Conservation (phyloP, 345 rosid species). For the Nasturtium officinale region DNA sequence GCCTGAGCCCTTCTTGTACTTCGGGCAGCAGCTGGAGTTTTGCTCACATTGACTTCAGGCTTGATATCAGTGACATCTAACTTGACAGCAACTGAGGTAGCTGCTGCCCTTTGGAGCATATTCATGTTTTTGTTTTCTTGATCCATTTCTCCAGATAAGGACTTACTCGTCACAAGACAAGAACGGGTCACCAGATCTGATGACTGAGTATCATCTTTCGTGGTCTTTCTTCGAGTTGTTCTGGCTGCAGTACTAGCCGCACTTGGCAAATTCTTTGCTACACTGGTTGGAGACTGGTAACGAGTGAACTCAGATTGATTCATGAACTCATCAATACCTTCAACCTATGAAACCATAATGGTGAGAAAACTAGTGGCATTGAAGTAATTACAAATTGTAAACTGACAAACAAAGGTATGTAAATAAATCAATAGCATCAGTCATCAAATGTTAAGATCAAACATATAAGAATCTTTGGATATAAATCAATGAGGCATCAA, state of each 20-base stretch:
- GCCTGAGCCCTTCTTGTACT: constrained; percentile 42
- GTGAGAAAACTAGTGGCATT: neutral
- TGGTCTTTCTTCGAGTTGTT: constrained; percentile 56
- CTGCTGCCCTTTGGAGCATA: constrained; percentile 42
- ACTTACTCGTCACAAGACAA: constrained; percentile 48
- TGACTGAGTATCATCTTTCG: constrained; percentile 48
- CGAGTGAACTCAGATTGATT: constrained; percentile 42
- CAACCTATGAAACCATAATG: constrained; percentile 53
- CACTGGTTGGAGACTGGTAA: constrained; percentile 50
- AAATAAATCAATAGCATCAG: neutral
- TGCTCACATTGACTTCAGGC: constrained; percentile 30
- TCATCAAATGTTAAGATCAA: neutral
- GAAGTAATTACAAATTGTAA: neutral
- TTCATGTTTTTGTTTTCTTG: constrained; percentile 49
- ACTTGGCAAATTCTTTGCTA: constrained; percentile 33
- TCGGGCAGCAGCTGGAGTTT: constrained; percentile 39
- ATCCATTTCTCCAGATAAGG: constrained; percentile 43
- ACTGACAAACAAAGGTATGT: neutral
- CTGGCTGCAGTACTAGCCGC: constrained; percentile 50
- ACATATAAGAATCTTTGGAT: neutral
- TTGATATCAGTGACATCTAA: constrained; percentile 31
- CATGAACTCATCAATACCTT: constrained; percentile 69
- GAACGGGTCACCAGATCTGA: constrained; percentile 49
- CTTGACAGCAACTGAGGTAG: constrained; percentile 41
- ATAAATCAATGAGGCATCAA: neutral